These are phyloP conservation scores for Psilocybe sp. DNA, from an alignment of 768 basidiomycete species.

Conservation along the genomic window DNA sequence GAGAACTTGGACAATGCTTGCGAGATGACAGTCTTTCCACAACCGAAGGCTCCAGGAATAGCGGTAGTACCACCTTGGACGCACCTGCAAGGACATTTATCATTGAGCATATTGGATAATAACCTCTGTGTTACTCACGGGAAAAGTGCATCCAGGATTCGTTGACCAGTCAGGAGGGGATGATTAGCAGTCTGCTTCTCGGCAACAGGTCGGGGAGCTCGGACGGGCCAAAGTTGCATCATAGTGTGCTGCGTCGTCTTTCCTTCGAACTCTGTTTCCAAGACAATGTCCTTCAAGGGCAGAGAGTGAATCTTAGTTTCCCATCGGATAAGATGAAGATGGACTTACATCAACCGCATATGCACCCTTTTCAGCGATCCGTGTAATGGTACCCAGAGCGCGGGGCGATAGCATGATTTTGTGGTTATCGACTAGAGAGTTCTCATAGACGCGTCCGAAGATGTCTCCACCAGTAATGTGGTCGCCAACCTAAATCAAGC, in stretches of 20 bases:
- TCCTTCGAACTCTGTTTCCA: constrained; percentile 98
- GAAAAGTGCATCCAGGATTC: constrained; percentile 95
- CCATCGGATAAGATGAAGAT: not conserved
- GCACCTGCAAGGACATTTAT: constrained; percentile 47
- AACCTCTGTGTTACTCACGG: constrained; percentile 53
- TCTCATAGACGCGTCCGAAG: constrained; percentile 94
- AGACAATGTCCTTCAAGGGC: constrained; percentile 72
- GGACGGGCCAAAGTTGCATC: constrained; percentile 99
- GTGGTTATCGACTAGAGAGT: constrained; percentile 94
- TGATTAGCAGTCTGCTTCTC: constrained; percentile 93
- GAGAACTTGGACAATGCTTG: constrained; percentile 98
- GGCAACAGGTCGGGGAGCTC: constrained; percentile 92
- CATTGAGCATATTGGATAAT: not conserved
- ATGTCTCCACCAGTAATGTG: constrained; percentile 97
- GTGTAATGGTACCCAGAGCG: constrained; percentile 91
- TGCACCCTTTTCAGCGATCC: constrained; percentile 90
- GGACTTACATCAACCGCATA: constrained; percentile 82
- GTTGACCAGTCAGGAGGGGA: constrained; percentile 93
- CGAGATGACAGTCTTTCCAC: constrained; percentile 98
- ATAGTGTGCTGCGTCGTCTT: constrained; percentile 90
- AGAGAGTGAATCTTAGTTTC: not conserved
- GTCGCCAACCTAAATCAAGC: constrained; percentile 72
- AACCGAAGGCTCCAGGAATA: constrained; percentile 98
- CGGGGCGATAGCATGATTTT: constrained; percentile 96
- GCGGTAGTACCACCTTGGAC: constrained; percentile 96